A percentile compares a stretch with the other conserved stretches of the same genome.
Conservation (phyloP, 2,329 filamentous ascomycete species). For the Monilinia laxa region DNA sequence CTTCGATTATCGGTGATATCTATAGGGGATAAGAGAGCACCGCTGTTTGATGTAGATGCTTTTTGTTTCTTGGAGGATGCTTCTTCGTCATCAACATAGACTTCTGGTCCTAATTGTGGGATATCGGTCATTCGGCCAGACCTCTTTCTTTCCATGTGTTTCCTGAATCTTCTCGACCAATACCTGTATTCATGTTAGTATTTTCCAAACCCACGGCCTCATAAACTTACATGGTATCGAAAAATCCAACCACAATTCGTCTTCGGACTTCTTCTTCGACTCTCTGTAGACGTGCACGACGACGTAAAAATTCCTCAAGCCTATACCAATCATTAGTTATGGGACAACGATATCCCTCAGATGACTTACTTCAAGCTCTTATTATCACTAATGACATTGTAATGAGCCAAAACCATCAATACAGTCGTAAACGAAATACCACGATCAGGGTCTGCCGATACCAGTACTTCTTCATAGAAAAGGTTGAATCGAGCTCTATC, state of each 20-base stretch:
- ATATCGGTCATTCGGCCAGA: conserved; percentile 73
- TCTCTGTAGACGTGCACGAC: conserved; percentile 83
- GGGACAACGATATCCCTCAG: background rate
- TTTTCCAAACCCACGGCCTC: background rate
- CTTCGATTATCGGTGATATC: conserved; percentile 32
- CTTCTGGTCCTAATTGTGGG: conserved; percentile 82
- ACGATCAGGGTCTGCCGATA: conserved; percentile 83
- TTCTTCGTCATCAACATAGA: conserved; percentile 80
- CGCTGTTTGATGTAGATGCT: conserved; percentile 25
- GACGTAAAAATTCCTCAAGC: conserved; percentile 90
- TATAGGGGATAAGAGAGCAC: conserved; percentile 33
- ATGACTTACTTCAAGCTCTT: conserved; percentile 75
- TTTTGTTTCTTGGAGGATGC: conserved; percentile 30
- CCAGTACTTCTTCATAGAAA: conserved; percentile 97
- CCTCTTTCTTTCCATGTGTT: conserved; percentile 68
- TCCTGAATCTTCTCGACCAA: conserved; percentile 81
- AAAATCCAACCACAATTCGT: conserved; percentile 89
- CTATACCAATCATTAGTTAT: conserved; percentile 47
- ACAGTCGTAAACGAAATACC: conserved; percentile 91
- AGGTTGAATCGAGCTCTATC: conserved; percentile 79
- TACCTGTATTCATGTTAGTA: conserved; percentile 51
- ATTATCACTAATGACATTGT: conserved; percentile 97
- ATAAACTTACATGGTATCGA: conserved; percentile 73
- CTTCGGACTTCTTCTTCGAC: conserved; percentile 93
- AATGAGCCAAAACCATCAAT: conserved; percentile 93